Conservation (phyloP, 306 rosid genomes). For the Styphnolobium japonicum region DNA sequence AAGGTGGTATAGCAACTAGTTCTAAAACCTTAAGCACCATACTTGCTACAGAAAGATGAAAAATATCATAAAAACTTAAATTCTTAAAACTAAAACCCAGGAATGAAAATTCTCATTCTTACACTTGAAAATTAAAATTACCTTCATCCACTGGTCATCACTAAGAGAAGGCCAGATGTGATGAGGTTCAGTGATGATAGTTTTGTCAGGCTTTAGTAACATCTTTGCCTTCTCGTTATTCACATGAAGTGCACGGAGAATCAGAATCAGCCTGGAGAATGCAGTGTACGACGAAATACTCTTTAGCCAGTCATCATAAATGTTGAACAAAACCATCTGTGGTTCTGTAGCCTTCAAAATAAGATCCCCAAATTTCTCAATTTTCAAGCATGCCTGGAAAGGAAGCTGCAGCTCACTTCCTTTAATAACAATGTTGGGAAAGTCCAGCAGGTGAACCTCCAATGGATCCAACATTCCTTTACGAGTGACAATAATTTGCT, state of each 20-base stretch:
- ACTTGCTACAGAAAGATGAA: background rate
- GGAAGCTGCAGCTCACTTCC: constrained; percentile 99
- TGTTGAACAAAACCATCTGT: constrained; percentile 98
- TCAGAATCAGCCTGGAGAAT: constrained; percentile 92
- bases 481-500: constrained; percentile 97
- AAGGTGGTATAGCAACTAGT: background rate
- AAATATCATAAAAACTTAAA: background rate
- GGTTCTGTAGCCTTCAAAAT: constrained; percentile 99
- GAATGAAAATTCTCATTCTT: background rate
- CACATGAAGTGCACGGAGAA: constrained; percentile 93
- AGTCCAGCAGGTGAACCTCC: constrained; percentile 93
- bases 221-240: constrained; percentile 98
- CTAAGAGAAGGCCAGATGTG: constrained; percentile 98
- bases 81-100: background rate
- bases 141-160: constrained; percentile 99
- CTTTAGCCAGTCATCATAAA: constrained; percentile 98
- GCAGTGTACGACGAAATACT: constrained; percentile 98
- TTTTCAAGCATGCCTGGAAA: constrained; percentile 97
- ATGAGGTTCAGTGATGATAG: constrained; percentile 90
- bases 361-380: constrained; percentile 97
- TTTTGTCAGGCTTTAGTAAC: constrained; percentile 96
- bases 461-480: constrained; percentile 99
- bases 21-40: background rate
- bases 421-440: constrained; percentile 94
- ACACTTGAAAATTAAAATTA: constrained; percentile 11